Evolutionary conservation across 2,329 filamentous ascomycete genomes (phyloP), one percentile per base, ranked within the genome.

Genomic region (Apiospora marii): DNA sequence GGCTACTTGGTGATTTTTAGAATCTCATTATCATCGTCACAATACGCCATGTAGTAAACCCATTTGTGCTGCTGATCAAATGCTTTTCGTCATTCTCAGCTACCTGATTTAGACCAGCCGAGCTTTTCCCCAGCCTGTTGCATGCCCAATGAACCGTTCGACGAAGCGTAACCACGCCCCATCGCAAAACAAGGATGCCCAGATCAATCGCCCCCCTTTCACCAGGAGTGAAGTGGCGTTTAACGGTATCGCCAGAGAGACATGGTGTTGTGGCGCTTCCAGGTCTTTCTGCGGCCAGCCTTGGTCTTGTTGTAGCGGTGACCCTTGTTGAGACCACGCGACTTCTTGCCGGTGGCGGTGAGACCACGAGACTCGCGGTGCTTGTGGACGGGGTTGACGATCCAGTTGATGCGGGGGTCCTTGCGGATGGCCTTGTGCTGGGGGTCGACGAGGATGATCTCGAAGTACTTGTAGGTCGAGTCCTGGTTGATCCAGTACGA

Each of bases 401-500:
- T 99, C 96, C 96, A 99, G 94, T 98, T 99, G 94, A 99, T 98
- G 88, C 96, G 95, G 83, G 96, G 90, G 87, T 99, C 96, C 84
- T 93, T 94, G 87, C 96, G 96, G 91, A 99, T 99, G 84, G 96
- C 96, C 92, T 98, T 98, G 94, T 99, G 96, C 90, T 97, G 94
- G 85, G 96, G 96, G 90, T 99, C 96, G 85, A 99, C 96, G 84
- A 98, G 94, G 90, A 99, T 98, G 87, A 98, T 92, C 90, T 99
- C 96, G 91, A 92, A 99, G 94, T 99, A 99, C 92, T 99, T 99
- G 94, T 98, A 99, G 88, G 96, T 99, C 75, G 95, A 98, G 91
- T 99, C 96, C 92, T 98, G 95, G 94, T 99, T 99, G 91, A 99
- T 94, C 97, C 97, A 99, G 95, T 99, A 99, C 77, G 96, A 98